Base-by-base conservation (phyloP, 345 rosid genomes). In the Pistacia atlantica region DNA sequence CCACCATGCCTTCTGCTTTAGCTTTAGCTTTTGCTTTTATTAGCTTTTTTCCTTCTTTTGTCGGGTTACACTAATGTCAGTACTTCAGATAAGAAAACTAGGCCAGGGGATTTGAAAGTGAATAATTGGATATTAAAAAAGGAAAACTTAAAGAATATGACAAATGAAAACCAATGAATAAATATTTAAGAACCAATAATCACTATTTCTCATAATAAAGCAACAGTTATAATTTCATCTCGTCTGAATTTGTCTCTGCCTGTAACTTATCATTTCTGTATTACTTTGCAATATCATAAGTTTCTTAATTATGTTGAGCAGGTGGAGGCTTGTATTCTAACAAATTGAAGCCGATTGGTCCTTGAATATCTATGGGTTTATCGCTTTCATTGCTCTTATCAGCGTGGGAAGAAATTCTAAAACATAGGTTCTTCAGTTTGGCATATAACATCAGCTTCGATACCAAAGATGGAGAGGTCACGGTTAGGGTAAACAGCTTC, bases 361-460 rank as follows among this genome's bases (percentile, higher is more conserved):
- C 54, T 67, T 71, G 60, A 42, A 46, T 55, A 65, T 56, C 42
- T 56, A 81, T 84, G 87, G 86, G 91, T 57, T 76, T 80, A 51
- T 82, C 82, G 1, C 77, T 86, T 60, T 88, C 91, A 8, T 71
- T 78, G 67, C 78, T 84, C 38, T 69, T 48, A n/a, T 77, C 91
- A 57, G 83, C 86, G 60, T 80, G 87, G 85, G 75, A 82, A 71
- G 85, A 80, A 64, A 79, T 80, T 42, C 64, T 77, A 1, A 74
- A 76, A 11, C 81, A 75, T 65, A 57, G 80, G 70, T 55, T 75
- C 18, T 77, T 65, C n/a, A 62, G 69, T 63, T 78, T 74, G 63
- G 75, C 81, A 10, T 33, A 25, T 69, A 62, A 83, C 71, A 46
- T 76, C 59, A 64, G 72, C 65, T 67, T 78, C 35, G 33, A 78